phyloP scores from a whole-genome alignment of 2,329 filamentous ascomycete species.

The Echinosphaeria canescens region DNA sequence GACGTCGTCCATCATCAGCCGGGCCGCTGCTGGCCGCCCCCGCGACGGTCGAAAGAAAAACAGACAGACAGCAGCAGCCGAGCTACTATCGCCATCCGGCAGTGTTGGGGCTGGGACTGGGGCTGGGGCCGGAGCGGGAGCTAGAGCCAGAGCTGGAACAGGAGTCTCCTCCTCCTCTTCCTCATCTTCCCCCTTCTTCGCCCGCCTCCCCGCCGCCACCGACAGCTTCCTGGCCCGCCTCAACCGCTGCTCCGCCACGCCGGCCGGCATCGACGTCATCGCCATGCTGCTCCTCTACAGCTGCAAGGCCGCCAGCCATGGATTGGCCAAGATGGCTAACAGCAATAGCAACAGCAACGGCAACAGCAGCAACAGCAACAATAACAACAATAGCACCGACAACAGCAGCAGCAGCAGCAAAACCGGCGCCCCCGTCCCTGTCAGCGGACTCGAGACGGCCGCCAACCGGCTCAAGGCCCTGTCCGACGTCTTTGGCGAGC shows the following conservation, averaged over 20 bases:
- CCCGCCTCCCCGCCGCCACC: slow-evolving; percentile 13
- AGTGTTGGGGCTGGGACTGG: too few species aligned
- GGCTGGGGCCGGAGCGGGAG: too few species aligned
- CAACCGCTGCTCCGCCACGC: slow-evolving; percentile 42
- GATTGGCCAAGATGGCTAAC: slow-evolving; percentile 28
- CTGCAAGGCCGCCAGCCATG: slow-evolving; percentile 28
- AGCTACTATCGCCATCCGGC: too few species aligned
- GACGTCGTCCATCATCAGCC: too few species aligned
- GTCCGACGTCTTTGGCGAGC: slow-evolving; percentile 44
- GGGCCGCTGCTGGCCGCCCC: too few species aligned
- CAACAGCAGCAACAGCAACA: slow-evolving; percentile 25
- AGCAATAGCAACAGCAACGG: slow-evolving; percentile 20
- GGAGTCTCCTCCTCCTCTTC: slow-evolving; percentile 2
- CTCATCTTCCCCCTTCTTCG: slow-evolving; percentile 5
- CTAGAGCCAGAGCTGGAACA: too few species aligned
- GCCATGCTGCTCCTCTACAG: slow-evolving; percentile 50
- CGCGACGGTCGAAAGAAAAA: too few species aligned
- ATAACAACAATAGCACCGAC: slow-evolving; percentile 26
- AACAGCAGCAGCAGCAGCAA: slow-evolving; percentile 25
- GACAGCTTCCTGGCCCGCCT: slow-evolving; percentile 33
- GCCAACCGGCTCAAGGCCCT: slow-evolving; percentile 33
- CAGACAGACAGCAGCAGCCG: too few species aligned
- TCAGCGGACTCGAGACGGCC: slow-evolving; percentile 10
- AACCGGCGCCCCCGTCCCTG: slow-evolving; percentile 3
- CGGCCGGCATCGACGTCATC: slow-evolving; percentile 45